A percentile compares a stretch with the other conserved stretches of the same genome.
phyloP scores from a whole-genome alignment of 1,284 basidiomycete genomes.

The Somion occarium region DNA sequence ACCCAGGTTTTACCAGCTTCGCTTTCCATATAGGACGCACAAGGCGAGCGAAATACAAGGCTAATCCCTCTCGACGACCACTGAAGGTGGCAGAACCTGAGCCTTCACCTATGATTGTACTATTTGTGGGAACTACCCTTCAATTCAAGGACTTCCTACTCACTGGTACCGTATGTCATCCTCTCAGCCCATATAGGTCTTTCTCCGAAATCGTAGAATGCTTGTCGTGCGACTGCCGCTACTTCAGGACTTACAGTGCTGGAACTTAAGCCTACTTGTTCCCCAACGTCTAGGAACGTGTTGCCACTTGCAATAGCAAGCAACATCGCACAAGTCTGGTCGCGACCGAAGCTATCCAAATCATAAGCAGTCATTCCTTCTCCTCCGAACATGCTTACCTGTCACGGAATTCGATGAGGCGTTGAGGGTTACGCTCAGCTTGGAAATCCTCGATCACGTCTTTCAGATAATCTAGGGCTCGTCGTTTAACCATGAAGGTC shows the following conservation, averaged over 20 bases:
- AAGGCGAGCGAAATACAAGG: conserved; percentile 82
- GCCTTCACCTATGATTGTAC: conserved; percentile 44
- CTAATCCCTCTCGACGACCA: conserved; percentile 86
- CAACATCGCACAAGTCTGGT: conserved; percentile 91
- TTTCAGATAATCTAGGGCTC: conserved; percentile 79
- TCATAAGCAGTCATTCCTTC: conserved; percentile 3
- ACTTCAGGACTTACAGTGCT: conserved; percentile 55
- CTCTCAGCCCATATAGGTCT: conserved; percentile 76
- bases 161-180: conserved; percentile 63
- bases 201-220: conserved; percentile 83
- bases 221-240: conserved; percentile 66
- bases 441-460: conserved; percentile 72
- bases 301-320: conserved; percentile 76
- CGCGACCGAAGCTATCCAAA: conserved; percentile 68
- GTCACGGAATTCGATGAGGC: conserved; percentile 70
- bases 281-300: conserved; percentile 58
- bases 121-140: background rate
- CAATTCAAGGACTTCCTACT: conserved; percentile 24
- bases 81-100: conserved; percentile 79
- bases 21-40: conserved; percentile 86
- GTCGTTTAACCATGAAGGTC: conserved; percentile 77
- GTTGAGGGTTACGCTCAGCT: conserved; percentile 59
- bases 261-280: conserved; percentile 42
- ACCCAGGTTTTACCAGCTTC: conserved; percentile 67
- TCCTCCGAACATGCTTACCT: conserved; percentile 36